Base-by-base conservation (phyloP, 768 basidiomycete genomes). In the Solioccasus polychromus region DNA sequence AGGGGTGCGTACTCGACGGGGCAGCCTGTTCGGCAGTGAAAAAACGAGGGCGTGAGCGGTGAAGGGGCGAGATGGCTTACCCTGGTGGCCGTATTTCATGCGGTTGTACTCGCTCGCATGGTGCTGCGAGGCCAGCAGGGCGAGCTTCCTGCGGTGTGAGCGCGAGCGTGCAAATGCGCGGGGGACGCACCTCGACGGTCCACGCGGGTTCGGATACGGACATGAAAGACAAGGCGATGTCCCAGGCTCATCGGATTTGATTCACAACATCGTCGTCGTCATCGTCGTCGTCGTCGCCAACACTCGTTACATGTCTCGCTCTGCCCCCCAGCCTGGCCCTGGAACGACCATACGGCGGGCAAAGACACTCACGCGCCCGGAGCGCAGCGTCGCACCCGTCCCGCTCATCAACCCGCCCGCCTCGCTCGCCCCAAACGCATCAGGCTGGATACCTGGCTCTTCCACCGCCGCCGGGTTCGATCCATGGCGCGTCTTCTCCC, bases 321-420 rank as follows among this genome's bases (percentile, higher is more conserved):
- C 58, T 24, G 44, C 44, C 11, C 45, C 32, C 12, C 54, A 44
- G 23, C 38, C 34, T n/a, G 20, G 10, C 12, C 67, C 76, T 24
- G 78, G 76, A 35, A 67, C 79, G 37, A 85, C 86, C 39, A 72
- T 92, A 45, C 84, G 85, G 44, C 79, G 94, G 43, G 90, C 89
- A 62, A 99, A 98, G 75, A 99, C 96, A 6, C 83, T 99, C 55
- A 97, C 91, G 40, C 80, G 92, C 47, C 96, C 96, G 59, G 96
- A 99, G 72, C 83, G 96, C 46, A 78, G 89, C 61, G 89, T 97
- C 39, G 92, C 92, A 4, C 91, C 93, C 28, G 87, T 88, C 14
- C 94, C 95, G 5, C 84, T 99, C 59, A 94, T 99, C 50, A 92
- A 89, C 44, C 92, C 94, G 6, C 79, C 83, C 9, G 70, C 75